Base-by-base conservation (phyloP, 768 basidiomycete genomes). In the Pulveroboletus sp. region DNA sequence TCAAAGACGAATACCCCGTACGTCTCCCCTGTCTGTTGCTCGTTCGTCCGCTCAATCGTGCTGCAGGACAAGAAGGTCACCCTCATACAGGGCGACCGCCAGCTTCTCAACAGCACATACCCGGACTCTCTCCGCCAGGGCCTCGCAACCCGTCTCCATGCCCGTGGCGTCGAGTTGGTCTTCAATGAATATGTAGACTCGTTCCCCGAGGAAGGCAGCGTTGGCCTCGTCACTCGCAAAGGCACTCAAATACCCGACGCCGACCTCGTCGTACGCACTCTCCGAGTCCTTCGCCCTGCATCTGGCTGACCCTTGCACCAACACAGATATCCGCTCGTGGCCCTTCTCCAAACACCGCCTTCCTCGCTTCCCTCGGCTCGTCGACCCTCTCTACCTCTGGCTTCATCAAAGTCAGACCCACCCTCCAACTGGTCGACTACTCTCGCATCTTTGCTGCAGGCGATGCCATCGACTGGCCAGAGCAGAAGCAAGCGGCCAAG, bases 371-470 rank as follows among this genome's bases (percentile, higher is more conserved):
- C 9, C 74, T 86, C 5, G 69, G 68, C 17, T 51, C 65, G 3
- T 62, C 60, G 32, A 55, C 66, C 1, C 63, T 77, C 26, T 64
- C 71, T 56, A n/a, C 59, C 42, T 30, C 51, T 55, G 59, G 79
- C 65, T 50, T 67, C 57, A 76, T 86, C 47, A 78, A 76, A 51
- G 74, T 87, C 11, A 60, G 65, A 24, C 73, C 80, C 3, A 84
- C 82, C 0, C 71, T 88, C 36, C 83, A 85, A 57, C 63, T 88
- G 3, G 58, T 55, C 7, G 67, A 64, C 0, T 67, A 82, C 61
- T 68, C 78, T 0, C 72, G 73, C 50, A 77, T 88, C 12, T 86
- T 83, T 49, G 87, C 85, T 0, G 72, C 68, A 3, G 86, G 86
- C 2, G 86, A 89, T 58, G 73, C 82, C 50, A 76, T 82, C 52